A percentile compares a stretch with the other conserved stretches of the same genome.
phyloP scores from a whole-genome alignment of 179 eudicot species.

The Silene coronaria region DNA sequence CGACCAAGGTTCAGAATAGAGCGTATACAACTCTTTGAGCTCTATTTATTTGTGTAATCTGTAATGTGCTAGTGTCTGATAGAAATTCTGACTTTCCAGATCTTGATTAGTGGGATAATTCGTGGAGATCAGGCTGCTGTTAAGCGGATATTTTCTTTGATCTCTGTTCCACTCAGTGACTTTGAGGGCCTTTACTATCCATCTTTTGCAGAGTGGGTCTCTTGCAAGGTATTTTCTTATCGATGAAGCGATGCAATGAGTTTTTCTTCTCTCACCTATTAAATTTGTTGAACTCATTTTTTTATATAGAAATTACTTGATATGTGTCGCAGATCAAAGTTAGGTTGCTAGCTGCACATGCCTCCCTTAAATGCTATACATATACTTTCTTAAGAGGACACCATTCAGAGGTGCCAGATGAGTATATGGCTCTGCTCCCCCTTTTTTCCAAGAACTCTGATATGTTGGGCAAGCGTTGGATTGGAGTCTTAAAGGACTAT shows the following conservation, averaged over 20 bases:
- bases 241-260: slow-evolving; percentile 1
- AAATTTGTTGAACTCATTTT: slow-evolving; percentile 11
- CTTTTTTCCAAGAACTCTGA: slow-evolving; percentile 78
- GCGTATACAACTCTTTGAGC: slow-evolving; percentile 13
- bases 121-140: slow-evolving; percentile 91
- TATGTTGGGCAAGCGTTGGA: slow-evolving; percentile 73
- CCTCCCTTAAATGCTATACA: slow-evolving; percentile 93
- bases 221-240: slow-evolving; percentile 68
- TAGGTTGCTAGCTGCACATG: slow-evolving; percentile 94
- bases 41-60: not conserved
- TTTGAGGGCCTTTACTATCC: slow-evolving; percentile 95
- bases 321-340: slow-evolving; percentile 62
- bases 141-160: slow-evolving; percentile 80
- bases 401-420: slow-evolving; percentile 61
- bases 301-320: not conserved
- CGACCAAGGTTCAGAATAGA: slow-evolving; percentile 66
- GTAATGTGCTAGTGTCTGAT: slow-evolving; percentile 10
- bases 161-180: slow-evolving; percentile 80
- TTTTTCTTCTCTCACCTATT: not conserved
- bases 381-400: slow-evolving; percentile 67
- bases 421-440: slow-evolving; percentile 75
- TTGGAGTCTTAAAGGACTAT: slow-evolving; percentile 72
- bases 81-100: slow-evolving; percentile 42
- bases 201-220: slow-evolving; percentile 99
- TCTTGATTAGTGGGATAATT: slow-evolving; percentile 71